Conservation (phyloP, 768 basidiomycete species). For the Suillus lakei region DNA sequence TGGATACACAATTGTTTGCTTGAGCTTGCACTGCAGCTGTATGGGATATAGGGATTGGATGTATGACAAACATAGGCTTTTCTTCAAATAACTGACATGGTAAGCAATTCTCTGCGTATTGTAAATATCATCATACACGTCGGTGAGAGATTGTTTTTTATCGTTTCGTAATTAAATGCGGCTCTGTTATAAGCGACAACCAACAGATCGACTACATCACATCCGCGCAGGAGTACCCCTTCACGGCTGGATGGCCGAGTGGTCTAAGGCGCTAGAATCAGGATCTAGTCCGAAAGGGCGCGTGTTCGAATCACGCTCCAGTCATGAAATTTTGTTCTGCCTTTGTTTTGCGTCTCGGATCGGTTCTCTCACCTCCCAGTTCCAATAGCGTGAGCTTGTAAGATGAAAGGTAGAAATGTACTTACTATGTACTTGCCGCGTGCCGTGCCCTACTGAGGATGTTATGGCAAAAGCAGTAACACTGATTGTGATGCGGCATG, state of each 20-base stretch:
- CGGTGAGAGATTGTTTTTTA: background rate
- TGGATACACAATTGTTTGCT: background rate
- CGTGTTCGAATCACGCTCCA: constrained; percentile 45
- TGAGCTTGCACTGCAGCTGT: background rate
- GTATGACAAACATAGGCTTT: background rate
- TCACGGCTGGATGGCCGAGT: constrained; percentile 43
- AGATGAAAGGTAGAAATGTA: background rate
- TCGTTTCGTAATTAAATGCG: background rate
- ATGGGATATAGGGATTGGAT: background rate
- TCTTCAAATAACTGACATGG: background rate
- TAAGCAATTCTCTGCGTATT: background rate
- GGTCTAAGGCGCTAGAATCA: constrained; percentile 55
- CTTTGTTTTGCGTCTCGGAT: background rate
- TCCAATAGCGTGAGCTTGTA: no score
- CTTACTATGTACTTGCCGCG: background rate
- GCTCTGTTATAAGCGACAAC: background rate
- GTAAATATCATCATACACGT: background rate
- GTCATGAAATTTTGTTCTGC: constrained; percentile 28
- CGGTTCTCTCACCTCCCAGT: no score
- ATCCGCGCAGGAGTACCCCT: accelerated
- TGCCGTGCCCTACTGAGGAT: no score
- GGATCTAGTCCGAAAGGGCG: constrained; percentile 40
- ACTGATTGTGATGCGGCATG: no score
- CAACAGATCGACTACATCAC: background rate
- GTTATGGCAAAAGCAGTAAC: background rate